Conservation (phyloP, 257 asterid genomes). For the Apocynum venetum region DNA sequence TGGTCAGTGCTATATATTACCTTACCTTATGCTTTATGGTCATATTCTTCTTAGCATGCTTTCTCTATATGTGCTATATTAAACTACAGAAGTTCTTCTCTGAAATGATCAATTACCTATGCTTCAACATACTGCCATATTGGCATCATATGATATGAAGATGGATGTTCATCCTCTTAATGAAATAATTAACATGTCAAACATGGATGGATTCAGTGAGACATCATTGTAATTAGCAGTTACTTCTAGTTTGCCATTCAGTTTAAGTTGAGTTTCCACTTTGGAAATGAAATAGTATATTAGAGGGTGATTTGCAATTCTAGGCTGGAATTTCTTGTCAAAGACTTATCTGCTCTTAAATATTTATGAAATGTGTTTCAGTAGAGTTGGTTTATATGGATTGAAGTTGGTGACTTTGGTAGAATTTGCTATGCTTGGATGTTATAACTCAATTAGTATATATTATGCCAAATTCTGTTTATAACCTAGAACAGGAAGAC, state of each 20-base stretch:
- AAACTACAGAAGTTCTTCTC: background rate
- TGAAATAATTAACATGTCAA: background rate
- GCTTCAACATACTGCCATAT: background rate
- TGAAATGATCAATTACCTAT: background rate
- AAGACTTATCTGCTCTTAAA: background rate
- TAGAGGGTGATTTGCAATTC: background rate
- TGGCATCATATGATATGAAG: background rate
- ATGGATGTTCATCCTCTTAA: background rate
- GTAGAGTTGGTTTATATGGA: background rate
- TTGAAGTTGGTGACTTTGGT: background rate
- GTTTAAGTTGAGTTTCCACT: background rate
- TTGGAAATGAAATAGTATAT: background rate
- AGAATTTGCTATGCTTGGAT: background rate
- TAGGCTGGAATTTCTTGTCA: background rate
- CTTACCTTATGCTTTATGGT: background rate
- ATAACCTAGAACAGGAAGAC: background rate
- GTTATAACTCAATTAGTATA: background rate
- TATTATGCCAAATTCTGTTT: background rate
- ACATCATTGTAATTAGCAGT: background rate
- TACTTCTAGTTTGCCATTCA: background rate
- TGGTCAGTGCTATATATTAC: slow-evolving; percentile 54
- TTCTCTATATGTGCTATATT: slow-evolving; percentile 4
- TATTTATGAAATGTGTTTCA: background rate
- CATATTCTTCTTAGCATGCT: background rate
- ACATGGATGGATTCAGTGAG: background rate